Base-by-base conservation (phyloP, 768 basidiomycete species). In the Amanita rimosa region DNA sequence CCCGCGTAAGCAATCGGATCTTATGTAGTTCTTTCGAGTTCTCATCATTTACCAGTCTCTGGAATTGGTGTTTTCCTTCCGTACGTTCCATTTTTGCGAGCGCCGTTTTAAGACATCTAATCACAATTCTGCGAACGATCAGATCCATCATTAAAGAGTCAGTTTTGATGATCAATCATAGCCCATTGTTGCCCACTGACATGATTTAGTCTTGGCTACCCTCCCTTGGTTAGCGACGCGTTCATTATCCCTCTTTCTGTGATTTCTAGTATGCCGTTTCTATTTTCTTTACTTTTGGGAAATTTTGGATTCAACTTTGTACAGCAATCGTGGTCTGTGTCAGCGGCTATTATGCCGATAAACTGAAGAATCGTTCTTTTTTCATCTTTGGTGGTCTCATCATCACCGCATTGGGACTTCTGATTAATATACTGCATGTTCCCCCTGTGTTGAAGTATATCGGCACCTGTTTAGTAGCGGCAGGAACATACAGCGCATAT, bases 11-110 rank as follows among this genome's bases (percentile, higher is more conserved):
- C 71, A 6, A 10, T 9, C 80, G 71, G 9, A 33, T 29, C 47
- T 3, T 6, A 27, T 29, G 29, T 22, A 10, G 29, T 11, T 29
- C 10, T 19, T 1, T 10, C 19, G 39, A 9, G 1, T 34, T 13
- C 31, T 39, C 17, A 68, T 24, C 22, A 24, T 24, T 42, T 50
- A 9, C 35, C 34, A 83, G 82, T 83, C 2, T 83, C 79, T 55
- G 83, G 82, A 3, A 82, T 83, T 44, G 80, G 83, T 4, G 63
- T 83, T 21, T 85, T 85, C 68, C 62, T 84, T 27, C 81, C 81
- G 78, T 83, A 58, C 56, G 82, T 71, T 17, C 7, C 2, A 6
- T 29, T 29, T 29, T 10, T 5, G 6, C n/a, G n/a, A n/a, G 8
- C 31, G 5, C 26, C 13, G 22, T 31, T 26, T 42, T 29, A 6